phyloP scores from a whole-genome alignment of 1,284 basidiomycete species.

The Anthracocystis walkeri region DNA sequence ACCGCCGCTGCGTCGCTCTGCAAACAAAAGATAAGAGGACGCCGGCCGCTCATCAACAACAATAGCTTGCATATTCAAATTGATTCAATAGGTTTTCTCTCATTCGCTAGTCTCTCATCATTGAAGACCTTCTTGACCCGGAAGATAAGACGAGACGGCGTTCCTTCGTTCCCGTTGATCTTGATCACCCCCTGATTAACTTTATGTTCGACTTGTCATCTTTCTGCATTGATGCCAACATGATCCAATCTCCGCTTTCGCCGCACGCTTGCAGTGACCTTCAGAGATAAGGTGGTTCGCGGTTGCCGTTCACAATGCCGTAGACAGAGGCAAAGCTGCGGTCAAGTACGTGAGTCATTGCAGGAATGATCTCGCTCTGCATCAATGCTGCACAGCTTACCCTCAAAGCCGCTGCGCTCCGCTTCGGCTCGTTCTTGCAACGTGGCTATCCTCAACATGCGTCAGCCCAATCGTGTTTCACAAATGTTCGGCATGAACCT shows the following conservation, averaged over 20 bases:
- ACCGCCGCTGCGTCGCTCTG: neutral
- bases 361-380: neutral
- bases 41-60: neutral
- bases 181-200: slow-evolving; percentile 1
- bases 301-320: neutral
- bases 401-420: no score
- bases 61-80: neutral
- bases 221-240: neutral
- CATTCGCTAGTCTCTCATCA: slow-evolving; percentile 4
- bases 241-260: slow-evolving; percentile 27
- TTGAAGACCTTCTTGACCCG: neutral
- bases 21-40: slow-evolving; percentile 20
- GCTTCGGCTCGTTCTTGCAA: slow-evolving; percentile 1
- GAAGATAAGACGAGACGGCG: slow-evolving; percentile 13
- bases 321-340: neutral
- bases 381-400: neutral
- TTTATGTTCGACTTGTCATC: neutral
- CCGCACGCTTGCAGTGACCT: slow-evolving; percentile 9
- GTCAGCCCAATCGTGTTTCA: neutral
- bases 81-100: slow-evolving; percentile 3
- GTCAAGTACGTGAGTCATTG: neutral
- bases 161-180: slow-evolving; percentile 4
- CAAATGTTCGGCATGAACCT: neutral
- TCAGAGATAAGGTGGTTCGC: slow-evolving; percentile 1
- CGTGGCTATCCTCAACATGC: neutral